Conservation (phyloP, 805 yeast genomes). For the Lachancea mirantina region DNA sequence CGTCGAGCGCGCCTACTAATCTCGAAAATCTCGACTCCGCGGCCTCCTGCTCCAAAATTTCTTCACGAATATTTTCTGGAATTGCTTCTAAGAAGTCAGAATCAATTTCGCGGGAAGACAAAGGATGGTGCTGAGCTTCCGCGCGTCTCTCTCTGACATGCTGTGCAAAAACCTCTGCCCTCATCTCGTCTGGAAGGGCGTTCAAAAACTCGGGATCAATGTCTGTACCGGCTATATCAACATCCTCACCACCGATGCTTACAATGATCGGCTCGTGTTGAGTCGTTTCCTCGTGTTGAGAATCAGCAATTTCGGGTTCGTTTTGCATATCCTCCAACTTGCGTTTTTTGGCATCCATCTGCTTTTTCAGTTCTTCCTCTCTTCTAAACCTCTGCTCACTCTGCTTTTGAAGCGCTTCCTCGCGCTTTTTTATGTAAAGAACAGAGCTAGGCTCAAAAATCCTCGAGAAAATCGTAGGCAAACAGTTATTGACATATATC, state of each 20-base stretch:
- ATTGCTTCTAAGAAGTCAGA: constrained; percentile 75
- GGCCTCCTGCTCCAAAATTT: constrained; percentile 52
- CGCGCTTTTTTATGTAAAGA: constrained; percentile 22
- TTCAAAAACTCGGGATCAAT: constrained; percentile 86
- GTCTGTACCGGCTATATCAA: constrained; percentile 83
- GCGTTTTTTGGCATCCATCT: constrained; percentile 24
- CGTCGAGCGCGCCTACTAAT: constrained; percentile 12
- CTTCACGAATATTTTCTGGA: constrained; percentile 59
- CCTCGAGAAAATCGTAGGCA: constrained; percentile 39
- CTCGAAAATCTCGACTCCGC: constrained; percentile 35
- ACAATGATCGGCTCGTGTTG: constrained; percentile 54
- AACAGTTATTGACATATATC: constrained; percentile 31
- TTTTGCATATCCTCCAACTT: constrained; percentile 12
- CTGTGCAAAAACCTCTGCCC: constrained; percentile 85
- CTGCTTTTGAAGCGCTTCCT: constrained; percentile 23
- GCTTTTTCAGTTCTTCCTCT: constrained; percentile 29
- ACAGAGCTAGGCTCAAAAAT: constrained; percentile 45
- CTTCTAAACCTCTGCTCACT: constrained; percentile 26
- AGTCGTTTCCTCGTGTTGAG: constrained; percentile 8
- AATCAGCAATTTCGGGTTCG: constrained; percentile 21
- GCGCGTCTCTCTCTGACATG: constrained; percentile 71
- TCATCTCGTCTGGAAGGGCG: constrained; percentile 87
- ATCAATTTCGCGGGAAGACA: constrained; percentile 57
- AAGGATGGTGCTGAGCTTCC: constrained; percentile 40
- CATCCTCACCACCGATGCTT: constrained; percentile 65